A percentile compares a stretch with the other conserved stretches of the same genome.
phyloP scores from a whole-genome alignment of 2,329 filamentous ascomycete species.

The Colletotrichum lini region DNA sequence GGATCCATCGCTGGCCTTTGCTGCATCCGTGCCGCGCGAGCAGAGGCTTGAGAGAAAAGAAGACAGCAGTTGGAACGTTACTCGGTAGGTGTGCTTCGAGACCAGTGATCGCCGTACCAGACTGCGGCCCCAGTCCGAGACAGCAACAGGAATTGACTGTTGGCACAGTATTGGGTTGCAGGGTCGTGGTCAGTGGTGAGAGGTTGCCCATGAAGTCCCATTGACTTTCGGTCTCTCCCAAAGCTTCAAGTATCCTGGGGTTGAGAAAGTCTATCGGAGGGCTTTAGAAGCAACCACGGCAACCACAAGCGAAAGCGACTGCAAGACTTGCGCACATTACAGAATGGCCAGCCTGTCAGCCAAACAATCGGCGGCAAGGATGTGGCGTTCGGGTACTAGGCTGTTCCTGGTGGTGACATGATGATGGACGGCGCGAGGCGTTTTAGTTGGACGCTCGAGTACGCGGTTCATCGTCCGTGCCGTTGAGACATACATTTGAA shows the following conservation, averaged over 20 bases:
- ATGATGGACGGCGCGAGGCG: slow-evolving; percentile 26
- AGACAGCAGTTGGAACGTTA: background rate
- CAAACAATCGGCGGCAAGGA: slow-evolving; percentile 20
- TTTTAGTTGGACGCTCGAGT: slow-evolving; percentile 9
- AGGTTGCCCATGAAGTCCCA: slow-evolving; percentile 3
- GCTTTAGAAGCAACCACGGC: background rate
- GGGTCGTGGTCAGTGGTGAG: slow-evolving; percentile 17
- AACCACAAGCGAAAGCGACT: slow-evolving; percentile 28
- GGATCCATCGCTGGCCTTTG: slow-evolving; percentile 3
- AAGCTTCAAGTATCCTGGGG: slow-evolving; percentile 15
- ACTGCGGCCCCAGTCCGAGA: slow-evolving; percentile 14
- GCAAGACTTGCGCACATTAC: background rate
- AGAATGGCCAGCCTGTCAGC: slow-evolving; percentile 10
- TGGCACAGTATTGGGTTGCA: background rate
- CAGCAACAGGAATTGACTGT: background rate
- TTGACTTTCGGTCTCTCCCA: slow-evolving; percentile 21
- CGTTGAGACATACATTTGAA: background rate
- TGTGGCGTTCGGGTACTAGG: slow-evolving; percentile 28
- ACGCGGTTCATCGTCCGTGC: background rate
- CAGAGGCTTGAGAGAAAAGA: background rate
- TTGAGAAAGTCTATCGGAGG: slow-evolving; percentile 24
- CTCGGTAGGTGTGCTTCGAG: background rate
- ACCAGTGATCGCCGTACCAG: background rate
- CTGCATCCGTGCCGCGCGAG: background rate
- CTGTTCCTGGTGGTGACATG: slow-evolving; percentile 29